A percentile compares a stretch with the other conserved stretches of the same genome.
Conservation (phyloP, 306 rosid genomes). For the Oxytropis ochrocephala region DNA sequence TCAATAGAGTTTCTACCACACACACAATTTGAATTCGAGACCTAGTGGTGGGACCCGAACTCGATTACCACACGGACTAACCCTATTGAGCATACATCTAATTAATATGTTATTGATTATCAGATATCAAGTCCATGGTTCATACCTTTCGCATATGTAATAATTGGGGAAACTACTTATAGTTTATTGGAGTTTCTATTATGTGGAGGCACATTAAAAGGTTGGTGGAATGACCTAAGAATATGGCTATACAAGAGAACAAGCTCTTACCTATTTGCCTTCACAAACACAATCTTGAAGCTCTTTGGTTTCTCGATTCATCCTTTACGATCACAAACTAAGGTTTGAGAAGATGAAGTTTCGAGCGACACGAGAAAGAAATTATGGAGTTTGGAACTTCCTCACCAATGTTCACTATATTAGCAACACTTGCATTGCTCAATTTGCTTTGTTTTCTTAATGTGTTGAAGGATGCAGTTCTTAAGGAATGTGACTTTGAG, state of each 20-base stretch:
- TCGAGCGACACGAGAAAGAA: slow-evolving; percentile 52
- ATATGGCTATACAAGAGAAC: slow-evolving; percentile 81
- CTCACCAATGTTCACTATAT: slow-evolving; percentile 55
- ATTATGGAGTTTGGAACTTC: slow-evolving; percentile 78
- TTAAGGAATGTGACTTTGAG: slow-evolving; percentile 22
- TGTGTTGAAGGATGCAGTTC: slow-evolving; percentile 22
- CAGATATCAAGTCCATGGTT: slow-evolving; percentile 78
- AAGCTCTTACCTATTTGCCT: slow-evolving; percentile 59
- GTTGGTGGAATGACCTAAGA: slow-evolving; percentile 86
- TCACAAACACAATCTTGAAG: slow-evolving; percentile 44
- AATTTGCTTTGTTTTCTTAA: slow-evolving; percentile 57
- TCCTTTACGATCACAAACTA: slow-evolving; percentile 57
- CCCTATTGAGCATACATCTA: not conserved
- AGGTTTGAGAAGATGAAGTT: slow-evolving; percentile 58
- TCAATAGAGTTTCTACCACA: no score
- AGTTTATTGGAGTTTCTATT: slow-evolving; percentile 53
- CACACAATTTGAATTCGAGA: no score
- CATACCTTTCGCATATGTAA: slow-evolving; percentile 65
- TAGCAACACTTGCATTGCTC: slow-evolving; percentile 56
- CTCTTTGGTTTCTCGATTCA: slow-evolving; percentile 38
- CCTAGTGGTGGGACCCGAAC: no score
- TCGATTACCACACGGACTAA: no score
- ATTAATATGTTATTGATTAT: not conserved
- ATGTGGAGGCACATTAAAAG: slow-evolving; percentile 57
- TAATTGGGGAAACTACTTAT: slow-evolving; percentile 30